Base-by-base conservation (phyloP, 805 yeast species). In the Metschnikowia arizonensis region DNA sequence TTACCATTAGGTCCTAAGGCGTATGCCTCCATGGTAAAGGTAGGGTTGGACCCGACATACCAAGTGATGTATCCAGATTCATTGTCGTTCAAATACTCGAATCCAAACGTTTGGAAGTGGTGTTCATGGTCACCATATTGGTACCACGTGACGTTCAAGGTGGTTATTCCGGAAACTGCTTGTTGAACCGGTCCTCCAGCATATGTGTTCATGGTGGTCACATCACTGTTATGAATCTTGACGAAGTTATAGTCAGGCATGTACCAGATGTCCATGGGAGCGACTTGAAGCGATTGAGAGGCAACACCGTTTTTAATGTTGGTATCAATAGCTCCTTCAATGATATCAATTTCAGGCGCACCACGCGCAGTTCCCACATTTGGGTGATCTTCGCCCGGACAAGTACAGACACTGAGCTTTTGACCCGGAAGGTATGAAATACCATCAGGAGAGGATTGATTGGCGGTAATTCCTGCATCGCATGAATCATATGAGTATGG, bases 1-100 rank as follows among this genome's bases (percentile, higher is more conserved):
- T 91, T 91, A 54, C 99, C 98, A 63, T 86, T 86, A 30, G 97
- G 96, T 47, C 87, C 85, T 47, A 91, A 69, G 0, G 97, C 85
- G 31, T 74, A 74, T 0, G 95, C 77, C 58, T 82, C 74, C 36
- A 89, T 62, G 0, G 95, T 85, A 55, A 80, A 77, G 0, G 95
- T 84, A 30, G 95, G 89, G 29, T 45, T 26, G 10, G 57, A 59
- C 3, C 66, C 72, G 11, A 61, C 62, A 36, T 55, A 64, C 58
- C 68, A 70, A n/a, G 62, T 56, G 37, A 68, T 52, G 46, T 68
- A 63, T 26, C 70, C 65, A 8, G 59, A 60, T n/a, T 52, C 47
- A 42, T 50, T 48, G 39, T 59, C 65, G 46, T 61, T 61, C 47
- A 60, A 47, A 45, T 64, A 68, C 48, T 70, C 74, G 48, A 59